Conservation (phyloP, 257 asterid species). For the Datura wrightii region DNA sequence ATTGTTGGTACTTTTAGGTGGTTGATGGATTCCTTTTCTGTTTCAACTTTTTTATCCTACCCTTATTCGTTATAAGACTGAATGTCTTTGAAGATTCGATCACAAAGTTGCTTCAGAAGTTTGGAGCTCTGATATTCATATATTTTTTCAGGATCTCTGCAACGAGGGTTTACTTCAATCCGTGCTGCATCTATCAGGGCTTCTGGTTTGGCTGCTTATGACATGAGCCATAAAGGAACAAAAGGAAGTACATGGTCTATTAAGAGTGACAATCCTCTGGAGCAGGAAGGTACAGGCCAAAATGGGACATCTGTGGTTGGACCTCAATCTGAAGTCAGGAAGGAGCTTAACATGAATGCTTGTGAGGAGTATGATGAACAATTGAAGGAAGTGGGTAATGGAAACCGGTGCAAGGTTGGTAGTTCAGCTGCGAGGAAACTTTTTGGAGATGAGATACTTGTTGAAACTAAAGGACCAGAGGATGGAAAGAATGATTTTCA, state of each 20-base stretch:
- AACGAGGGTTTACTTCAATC: constrained; percentile 62
- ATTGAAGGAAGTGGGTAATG: constrained; percentile 41
- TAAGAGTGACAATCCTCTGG: constrained; percentile 46
- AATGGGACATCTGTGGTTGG: constrained; percentile 38
- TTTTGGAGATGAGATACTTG: constrained; percentile 60
- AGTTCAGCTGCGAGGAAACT: constrained; percentile 75
- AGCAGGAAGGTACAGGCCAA: constrained; percentile 41
- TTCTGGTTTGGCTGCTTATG: constrained; percentile 76
- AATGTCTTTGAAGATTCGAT: neutral
- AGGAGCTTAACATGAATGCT: constrained; percentile 38
- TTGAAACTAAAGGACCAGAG: constrained; percentile 47
- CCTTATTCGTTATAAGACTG: neutral
- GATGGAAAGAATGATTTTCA: constrained; percentile 40
- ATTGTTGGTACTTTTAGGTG: neutral
- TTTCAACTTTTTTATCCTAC: neutral
- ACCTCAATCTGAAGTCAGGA: constrained; percentile 39
- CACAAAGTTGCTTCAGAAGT: neutral
- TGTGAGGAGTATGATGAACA: constrained; percentile 42
- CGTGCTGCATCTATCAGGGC: constrained; percentile 81
- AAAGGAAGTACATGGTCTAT: constrained; percentile 38
- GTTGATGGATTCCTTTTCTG: constrained; percentile 12
- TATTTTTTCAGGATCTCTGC: constrained; percentile 55
- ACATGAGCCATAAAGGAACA: constrained; percentile 43
- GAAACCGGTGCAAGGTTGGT: constrained; percentile 45
- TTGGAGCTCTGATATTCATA: constrained; percentile 26